These are phyloP conservation scores for Phalaenopsis aphrodite DNA, from an alignment of 106 monocot genomes.

Conservation along the genomic window DNA sequence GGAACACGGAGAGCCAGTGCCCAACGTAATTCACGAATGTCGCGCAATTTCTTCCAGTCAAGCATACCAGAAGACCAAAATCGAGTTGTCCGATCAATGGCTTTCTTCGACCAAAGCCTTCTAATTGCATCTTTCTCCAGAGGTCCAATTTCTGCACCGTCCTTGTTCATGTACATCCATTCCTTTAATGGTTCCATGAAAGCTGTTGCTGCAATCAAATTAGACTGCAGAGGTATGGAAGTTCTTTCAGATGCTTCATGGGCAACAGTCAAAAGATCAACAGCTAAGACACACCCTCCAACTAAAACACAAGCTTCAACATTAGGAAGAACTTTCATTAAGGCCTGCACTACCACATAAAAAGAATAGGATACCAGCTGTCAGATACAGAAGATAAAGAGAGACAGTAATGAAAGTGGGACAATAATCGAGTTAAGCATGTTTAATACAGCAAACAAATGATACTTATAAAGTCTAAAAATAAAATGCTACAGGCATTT, in stretches of 20 bases:
- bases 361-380: background rate
- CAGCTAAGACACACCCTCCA: conserved; percentile 91
- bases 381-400: background rate
- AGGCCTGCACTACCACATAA: conserved; percentile 39
- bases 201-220: conserved; percentile 92
- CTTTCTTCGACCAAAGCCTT: conserved; percentile 84
- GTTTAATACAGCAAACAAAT: conserved; percentile 4
- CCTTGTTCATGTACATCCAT: conserved; percentile 89
- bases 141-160: conserved; percentile 70
- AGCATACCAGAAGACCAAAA: conserved; percentile 92
- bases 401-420: background rate
- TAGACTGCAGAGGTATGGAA: conserved; percentile 90
- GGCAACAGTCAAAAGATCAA: conserved; percentile 79
- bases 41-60: conserved; percentile 88
- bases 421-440: background rate
- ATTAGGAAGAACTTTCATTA: conserved; percentile 84
- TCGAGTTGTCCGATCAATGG: conserved; percentile 88
- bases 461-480: background rate
- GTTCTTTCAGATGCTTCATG: conserved; percentile 96
- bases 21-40: conserved; percentile 98
- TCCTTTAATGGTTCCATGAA: conserved; percentile 99
- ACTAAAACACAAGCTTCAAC: conserved; percentile 92
- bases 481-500: background rate
- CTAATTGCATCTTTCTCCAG: conserved; percentile 91
- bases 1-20: conserved; percentile 72